These are phyloP conservation scores for Antrodiella citrinella DNA, from an alignment of 768 basidiomycete species.

Conservation along the genomic window DNA sequence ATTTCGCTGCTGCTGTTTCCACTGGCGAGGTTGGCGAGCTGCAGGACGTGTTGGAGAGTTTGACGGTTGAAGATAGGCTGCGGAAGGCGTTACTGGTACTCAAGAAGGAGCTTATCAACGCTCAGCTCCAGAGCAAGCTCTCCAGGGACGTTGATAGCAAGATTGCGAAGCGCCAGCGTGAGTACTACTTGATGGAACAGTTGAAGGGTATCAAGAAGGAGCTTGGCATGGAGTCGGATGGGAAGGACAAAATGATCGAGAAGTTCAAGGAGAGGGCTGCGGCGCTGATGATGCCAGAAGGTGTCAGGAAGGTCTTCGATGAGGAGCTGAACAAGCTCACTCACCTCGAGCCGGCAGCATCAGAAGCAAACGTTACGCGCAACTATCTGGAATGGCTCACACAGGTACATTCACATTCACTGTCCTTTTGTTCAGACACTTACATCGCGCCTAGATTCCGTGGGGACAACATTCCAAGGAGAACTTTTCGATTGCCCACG, in stretches of 20 bases:
- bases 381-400: constrained; percentile 94
- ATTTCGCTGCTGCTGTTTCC: constrained; percentile 94
- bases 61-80: constrained; percentile 80
- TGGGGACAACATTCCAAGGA: constrained; percentile 95
- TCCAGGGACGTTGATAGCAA: constrained; percentile 89
- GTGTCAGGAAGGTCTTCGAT: constrained; percentile 89
- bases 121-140: constrained; percentile 89
- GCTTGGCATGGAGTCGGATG: constrained; percentile 90
- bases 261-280: constrained; percentile 85
- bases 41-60: constrained; percentile 86
- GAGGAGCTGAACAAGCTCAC: constrained; percentile 90
- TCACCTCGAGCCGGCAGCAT: constrained; percentile 83
- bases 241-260: constrained; percentile 90
- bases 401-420: constrained; percentile 36
- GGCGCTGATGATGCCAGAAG: constrained; percentile 79
- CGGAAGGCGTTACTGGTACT: constrained; percentile 86
- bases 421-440: neutral
- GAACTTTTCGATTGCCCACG: constrained; percentile 83
- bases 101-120: constrained; percentile 97
- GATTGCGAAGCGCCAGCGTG: constrained; percentile 89
- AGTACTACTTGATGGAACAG: constrained; percentile 96
- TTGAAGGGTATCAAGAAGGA: constrained; percentile 95
- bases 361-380: constrained; percentile 88
- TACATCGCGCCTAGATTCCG: constrained; percentile 53
- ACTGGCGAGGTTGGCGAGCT: constrained; percentile 88